These are phyloP conservation scores for Hypoxylon intermedium DNA, from an alignment of 495 filamentous ascomycete genomes.

Conservation along the genomic window DNA sequence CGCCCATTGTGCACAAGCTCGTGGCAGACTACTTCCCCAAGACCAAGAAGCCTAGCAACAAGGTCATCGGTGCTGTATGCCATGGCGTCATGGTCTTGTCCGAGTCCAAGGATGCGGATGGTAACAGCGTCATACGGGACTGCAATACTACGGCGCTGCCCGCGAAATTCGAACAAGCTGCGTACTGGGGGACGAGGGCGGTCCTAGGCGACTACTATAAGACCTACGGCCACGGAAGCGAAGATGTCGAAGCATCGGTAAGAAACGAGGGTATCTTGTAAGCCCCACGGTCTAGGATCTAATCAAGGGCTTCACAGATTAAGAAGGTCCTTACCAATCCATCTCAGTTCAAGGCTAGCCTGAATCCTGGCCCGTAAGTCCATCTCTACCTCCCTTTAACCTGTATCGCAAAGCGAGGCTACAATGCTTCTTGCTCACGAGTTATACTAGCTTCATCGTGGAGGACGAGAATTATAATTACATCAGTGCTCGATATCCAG, in stretches of 20 bases:
- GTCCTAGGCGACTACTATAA: constrained; percentile 65
- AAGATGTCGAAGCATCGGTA: constrained; percentile 58
- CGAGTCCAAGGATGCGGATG: constrained; percentile 49
- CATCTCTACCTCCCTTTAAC: background rate
- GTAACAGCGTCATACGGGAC: constrained; percentile 57
- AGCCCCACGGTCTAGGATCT: background rate
- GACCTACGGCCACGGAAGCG: constrained; percentile 61
- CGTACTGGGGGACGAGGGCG: constrained; percentile 57
- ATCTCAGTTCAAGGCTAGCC: constrained; percentile 57
- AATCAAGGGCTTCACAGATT: constrained; percentile 46
- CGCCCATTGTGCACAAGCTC: constrained; percentile 53
- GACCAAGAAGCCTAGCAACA: constrained; percentile 54
- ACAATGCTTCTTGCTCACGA: constrained; percentile 5
- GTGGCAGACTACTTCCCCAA: constrained; percentile 58
- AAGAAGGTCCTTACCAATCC: constrained; percentile 54
- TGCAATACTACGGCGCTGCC: constrained; percentile 60
- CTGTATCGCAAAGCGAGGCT: background rate
- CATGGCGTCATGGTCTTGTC: constrained; percentile 63
- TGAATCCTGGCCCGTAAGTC: constrained; percentile 57
- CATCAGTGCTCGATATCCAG: constrained; percentile 59
- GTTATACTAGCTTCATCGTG: constrained; percentile 53
- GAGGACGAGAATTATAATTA: constrained; percentile 62
- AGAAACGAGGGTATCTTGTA: background rate
- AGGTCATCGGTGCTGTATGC: constrained; percentile 58
- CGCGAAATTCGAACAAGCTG: constrained; percentile 56